Evolutionary conservation across 2,329 filamentous ascomycete species (phyloP), one percentile per base, ranked within the genome.

Genomic region (Monosporascus cannonballus): DNA sequence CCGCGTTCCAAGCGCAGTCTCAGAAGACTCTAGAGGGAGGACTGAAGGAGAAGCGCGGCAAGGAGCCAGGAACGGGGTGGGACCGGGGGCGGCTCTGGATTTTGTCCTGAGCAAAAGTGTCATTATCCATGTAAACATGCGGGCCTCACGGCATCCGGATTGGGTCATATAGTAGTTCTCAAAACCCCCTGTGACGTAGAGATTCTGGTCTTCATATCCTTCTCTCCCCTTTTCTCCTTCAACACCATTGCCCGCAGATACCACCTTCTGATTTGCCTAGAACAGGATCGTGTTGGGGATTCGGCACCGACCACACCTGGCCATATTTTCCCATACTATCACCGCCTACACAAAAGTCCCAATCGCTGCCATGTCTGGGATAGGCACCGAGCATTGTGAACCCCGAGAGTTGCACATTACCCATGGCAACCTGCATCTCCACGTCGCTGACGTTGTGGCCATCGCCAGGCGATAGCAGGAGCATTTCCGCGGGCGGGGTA

Each of bases 401-500:
- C 17, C 38, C 38, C 17, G 38, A 41, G 17, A 41, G 38, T 17
- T 41, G 38, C 17, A 18, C 38, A 41, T 41, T 41, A 17, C 17
- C 38, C 38, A 41, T n/a, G 38, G 38, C 17, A n/a, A 8, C 17
- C 17, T 5, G 38, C 38, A 41, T 20, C 17, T 41, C 38, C 3
- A 18, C 38, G 38, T n/a, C 38, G 7, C 17, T 20, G 38, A 41
- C 38, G 38, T 20, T 20, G 17, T 41, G 38, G 17, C 17, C 38
- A 20, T 41, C 38, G 6, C 38, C 38, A 11, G 38, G 38, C 17
- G 38, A n/a, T 17, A 41, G 38, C 38, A 1, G 38, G 6, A n/a
- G 38, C 38, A 20, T 6, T n/a, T 55, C 61, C 0, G 63, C 67
- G 8, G 58, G 56, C 0, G 76, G 75, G 8, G 50, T 60, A 0